Percentiles rank a stretch among this genome's conserved stretches.
Conservation (phyloP, 495 filamentous ascomycete genomes). For the Halenospora varia region DNA sequence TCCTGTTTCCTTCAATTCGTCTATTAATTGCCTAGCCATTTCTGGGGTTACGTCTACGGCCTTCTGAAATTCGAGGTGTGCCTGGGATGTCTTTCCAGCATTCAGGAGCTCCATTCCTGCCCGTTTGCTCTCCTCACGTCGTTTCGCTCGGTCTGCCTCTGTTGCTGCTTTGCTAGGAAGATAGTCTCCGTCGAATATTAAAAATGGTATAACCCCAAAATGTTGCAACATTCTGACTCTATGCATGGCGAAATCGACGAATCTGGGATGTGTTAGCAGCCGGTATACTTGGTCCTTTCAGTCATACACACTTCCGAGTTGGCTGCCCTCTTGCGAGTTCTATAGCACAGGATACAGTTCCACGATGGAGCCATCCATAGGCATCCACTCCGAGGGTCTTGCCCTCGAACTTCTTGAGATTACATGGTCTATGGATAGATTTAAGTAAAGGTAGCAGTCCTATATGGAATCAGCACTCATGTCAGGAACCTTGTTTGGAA, state of each 20-base stretch:
- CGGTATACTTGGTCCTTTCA: slow-evolving; percentile 4
- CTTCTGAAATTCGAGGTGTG: slow-evolving; percentile 86
- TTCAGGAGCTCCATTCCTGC: slow-evolving; percentile 73
- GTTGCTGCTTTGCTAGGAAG: slow-evolving; percentile 95
- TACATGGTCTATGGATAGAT: slow-evolving; percentile 86
- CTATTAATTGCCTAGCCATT: slow-evolving; percentile 91
- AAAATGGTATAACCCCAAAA: slow-evolving; percentile 86
- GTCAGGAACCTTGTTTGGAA: neutral
- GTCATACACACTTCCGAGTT: slow-evolving; percentile 67
- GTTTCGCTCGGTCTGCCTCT: slow-evolving; percentile 64
- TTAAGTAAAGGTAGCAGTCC: slow-evolving; percentile 90
- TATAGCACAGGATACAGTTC: slow-evolving; percentile 83
- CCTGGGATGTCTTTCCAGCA: slow-evolving; percentile 74
- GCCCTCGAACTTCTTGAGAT: slow-evolving; percentile 81
- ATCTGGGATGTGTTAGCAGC: slow-evolving; percentile 44
- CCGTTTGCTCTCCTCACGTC: slow-evolving; percentile 69
- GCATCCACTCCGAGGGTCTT: slow-evolving; percentile 91
- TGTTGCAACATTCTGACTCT: slow-evolving; percentile 89
- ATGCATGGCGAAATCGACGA: slow-evolving; percentile 87
- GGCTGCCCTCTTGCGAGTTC: slow-evolving; percentile 86
- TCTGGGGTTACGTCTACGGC: slow-evolving; percentile 93
- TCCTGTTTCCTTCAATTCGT: slow-evolving; percentile 74
- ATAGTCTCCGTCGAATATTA: slow-evolving; percentile 95
- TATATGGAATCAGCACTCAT: slow-evolving; percentile 33
- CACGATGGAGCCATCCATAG: slow-evolving; percentile 98